Base-by-base conservation (phyloP, 2,329 filamentous ascomycete genomes). In the Trichophyton rubrum region DNA sequence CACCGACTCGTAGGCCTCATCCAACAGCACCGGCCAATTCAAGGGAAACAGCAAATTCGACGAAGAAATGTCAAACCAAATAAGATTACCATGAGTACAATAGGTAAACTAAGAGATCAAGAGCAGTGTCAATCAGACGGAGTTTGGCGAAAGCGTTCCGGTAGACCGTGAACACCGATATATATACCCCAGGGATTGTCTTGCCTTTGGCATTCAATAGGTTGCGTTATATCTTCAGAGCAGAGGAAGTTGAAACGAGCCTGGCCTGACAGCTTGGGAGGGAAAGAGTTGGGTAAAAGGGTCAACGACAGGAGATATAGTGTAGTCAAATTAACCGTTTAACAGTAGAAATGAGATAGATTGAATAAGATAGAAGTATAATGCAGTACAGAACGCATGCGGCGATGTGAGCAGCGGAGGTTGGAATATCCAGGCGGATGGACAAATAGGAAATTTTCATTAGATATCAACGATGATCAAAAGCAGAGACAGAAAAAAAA, bases 311-410 rank as follows among this genome's bases (percentile, higher is more conserved):
- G 13, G 11, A 22, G 45, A 47, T 8, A 47, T 22, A 11, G 15
- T 4, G 20, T 55, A 8, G 8, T 55, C 49, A 35, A 55, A 35
- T 55, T 55, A 35, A 49, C 33, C 1, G 49, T 35, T 38, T 55
- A 55, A 35, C 49, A 27, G 27, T 55, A 55, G 45, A 5, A 35
- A 9, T 3, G 7, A 17, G 33, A 55, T 55, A n/a, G 49, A 55
- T 55, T 55, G 49, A 33, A 35, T 55, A 35, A 53, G 27, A 53
- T 53, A 53, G 22, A 53, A 55, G 30, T 55, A 55, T 55, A 55
- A 55, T 55, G 24, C 30, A 33, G 22, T 30, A 55, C 30, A 35
- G 15, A 55, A 55, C 30, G 30, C 27, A 55, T 33, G 49, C 49
- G n/a, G 27, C 27, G n/a, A 55, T 55, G n/a, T 55, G 33, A 35